Evolutionary conservation across 306 rosid species (phyloP).

Genomic region (Vigna mungo): DNA sequence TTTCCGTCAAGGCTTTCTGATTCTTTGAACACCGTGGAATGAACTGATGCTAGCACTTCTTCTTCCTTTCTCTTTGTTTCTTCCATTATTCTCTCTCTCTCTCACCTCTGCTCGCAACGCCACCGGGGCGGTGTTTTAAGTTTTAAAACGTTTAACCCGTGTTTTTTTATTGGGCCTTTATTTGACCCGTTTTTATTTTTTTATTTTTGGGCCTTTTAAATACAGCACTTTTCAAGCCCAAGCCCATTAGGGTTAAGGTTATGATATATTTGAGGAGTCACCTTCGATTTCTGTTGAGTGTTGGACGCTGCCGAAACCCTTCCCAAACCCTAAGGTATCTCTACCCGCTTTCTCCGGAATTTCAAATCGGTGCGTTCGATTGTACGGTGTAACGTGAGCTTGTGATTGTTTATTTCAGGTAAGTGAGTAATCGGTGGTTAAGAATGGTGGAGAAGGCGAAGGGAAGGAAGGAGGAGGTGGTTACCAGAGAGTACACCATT

Average conservation of each 20-base stretch:
- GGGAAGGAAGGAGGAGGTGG: slow-evolving; percentile 94
- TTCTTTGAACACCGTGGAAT: slow-evolving; percentile 70
- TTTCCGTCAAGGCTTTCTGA: slow-evolving; percentile 74
- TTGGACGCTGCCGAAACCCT: slow-evolving; percentile 26
- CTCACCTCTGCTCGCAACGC: neutral
- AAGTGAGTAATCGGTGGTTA: slow-evolving; percentile 24
- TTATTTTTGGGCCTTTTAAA: too few species aligned
- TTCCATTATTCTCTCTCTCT: slow-evolving; percentile 14
- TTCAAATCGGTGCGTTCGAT: neutral
- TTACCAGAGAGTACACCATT: slow-evolving; percentile 89
- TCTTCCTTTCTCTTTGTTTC: slow-evolving; percentile 36
- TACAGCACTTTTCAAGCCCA: too few species aligned
- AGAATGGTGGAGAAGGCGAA: slow-evolving; percentile 83
- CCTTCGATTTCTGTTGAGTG: neutral
- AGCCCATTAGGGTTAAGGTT: slow-evolving; percentile 24
- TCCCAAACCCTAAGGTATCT: neutral
- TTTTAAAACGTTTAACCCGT: too few species aligned
- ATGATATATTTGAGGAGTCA: slow-evolving; percentile 10
- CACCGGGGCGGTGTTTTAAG: neutral
- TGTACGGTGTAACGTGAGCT: neutral
- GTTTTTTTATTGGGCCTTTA: too few species aligned
- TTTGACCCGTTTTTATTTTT: too few species aligned
- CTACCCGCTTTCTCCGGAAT: too few species aligned
- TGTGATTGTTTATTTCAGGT: slow-evolving; percentile 48
- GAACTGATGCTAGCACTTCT: slow-evolving; percentile 44